These are phyloP conservation scores for Gastrolobium bilobum DNA, from an alignment of 306 rosid species.

Conservation along the genomic window DNA sequence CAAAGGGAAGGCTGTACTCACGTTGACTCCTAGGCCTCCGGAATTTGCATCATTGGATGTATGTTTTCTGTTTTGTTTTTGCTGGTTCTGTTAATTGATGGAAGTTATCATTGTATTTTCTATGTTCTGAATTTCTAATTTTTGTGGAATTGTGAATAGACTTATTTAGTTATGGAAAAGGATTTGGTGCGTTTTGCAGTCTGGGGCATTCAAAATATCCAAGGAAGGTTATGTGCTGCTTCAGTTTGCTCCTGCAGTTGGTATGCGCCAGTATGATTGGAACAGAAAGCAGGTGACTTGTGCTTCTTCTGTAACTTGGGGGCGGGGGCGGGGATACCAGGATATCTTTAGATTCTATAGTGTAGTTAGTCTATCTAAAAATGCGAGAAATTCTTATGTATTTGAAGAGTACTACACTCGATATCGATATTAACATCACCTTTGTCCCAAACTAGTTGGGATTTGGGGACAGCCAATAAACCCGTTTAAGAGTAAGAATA, in stretches of 20 bases:
- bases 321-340: background rate
- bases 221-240: constrained; percentile 80
- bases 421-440: background rate
- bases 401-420: constrained; percentile 1
- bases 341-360: background rate
- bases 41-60: constrained; percentile 72
- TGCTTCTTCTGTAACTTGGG: constrained; percentile 29
- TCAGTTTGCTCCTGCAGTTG: constrained; percentile 85
- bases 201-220: constrained; percentile 79
- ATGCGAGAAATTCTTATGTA: background rate
- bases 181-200: constrained; percentile 58
- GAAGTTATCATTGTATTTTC: background rate
- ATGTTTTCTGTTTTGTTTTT: constrained; percentile 44
- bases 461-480: too few relatives aligned
- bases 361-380: background rate
- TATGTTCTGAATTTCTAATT: background rate
- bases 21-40: constrained; percentile 78
- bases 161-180: constrained; percentile 39
- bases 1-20: constrained; percentile 86
- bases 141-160: background rate
- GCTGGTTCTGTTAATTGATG: constrained; percentile 15
- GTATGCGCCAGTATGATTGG: constrained; percentile 80
- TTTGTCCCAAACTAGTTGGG: too few relatives aligned
- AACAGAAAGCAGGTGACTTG: constrained; percentile 78
- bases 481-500: too few relatives aligned